Conservation (phyloP, 352 stramenopile genomes). For the Phytophthora podocarpi region DNA sequence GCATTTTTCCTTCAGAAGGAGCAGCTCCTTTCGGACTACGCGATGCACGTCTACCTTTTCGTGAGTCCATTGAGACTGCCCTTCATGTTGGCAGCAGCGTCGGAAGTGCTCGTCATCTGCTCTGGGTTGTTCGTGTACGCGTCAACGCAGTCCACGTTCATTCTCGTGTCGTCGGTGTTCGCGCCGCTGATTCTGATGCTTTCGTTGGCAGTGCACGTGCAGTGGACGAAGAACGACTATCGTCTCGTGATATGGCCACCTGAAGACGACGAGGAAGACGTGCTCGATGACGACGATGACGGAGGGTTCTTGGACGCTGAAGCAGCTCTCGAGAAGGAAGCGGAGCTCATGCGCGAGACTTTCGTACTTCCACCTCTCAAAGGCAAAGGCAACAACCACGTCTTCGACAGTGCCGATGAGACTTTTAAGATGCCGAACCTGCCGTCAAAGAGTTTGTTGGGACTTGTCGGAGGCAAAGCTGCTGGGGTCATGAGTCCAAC, state of each 20-base stretch:
- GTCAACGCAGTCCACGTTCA: constrained; percentile 76
- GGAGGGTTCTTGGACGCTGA: constrained; percentile 56
- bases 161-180: constrained; percentile 81
- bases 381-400: constrained; percentile 55
- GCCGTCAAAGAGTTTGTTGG: constrained; percentile 54
- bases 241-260: constrained; percentile 82
- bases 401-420: constrained; percentile 62
- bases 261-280: constrained; percentile 81
- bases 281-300: constrained; percentile 80
- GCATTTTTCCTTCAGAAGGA: constrained; percentile 85
- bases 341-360: constrained; percentile 70
- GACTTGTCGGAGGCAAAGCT: constrained; percentile 14
- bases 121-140: constrained; percentile 83
- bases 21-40: constrained; percentile 78
- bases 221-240: constrained; percentile 87
- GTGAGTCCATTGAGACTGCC: constrained; percentile 63
- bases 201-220: constrained; percentile 68
- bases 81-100: constrained; percentile 80
- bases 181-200: constrained; percentile 80
- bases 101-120: constrained; percentile 83
- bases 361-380: constrained; percentile 83
- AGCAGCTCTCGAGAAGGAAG: constrained; percentile 75
- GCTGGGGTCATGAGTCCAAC: constrained; percentile 18
- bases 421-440: constrained; percentile 85
- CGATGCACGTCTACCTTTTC: constrained; percentile 78